A percentile compares a stretch with the other conserved stretches of the same genome.
Conservation (phyloP, 2,329 filamentous ascomycete genomes). For the Aspergillus latus region DNA sequence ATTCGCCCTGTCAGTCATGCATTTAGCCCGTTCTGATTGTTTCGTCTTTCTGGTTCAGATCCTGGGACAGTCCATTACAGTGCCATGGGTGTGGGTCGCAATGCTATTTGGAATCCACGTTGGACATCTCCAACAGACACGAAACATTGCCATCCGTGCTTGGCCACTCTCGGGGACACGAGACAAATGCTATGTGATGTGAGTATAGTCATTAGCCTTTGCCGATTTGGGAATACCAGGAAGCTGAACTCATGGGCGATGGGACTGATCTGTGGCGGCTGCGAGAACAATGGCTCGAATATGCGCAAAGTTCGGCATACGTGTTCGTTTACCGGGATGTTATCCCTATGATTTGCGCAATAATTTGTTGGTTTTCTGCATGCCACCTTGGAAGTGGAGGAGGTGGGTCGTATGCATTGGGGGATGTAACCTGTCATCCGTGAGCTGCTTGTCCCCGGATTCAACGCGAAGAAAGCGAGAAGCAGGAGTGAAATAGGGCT, state of each 20-base stretch:
- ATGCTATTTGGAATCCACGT: constrained; percentile 23
- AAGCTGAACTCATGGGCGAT: background rate
- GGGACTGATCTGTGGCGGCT: background rate
- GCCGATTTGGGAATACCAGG: background rate
- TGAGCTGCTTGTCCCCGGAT: constrained; percentile 11
- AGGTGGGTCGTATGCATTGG: constrained; percentile 11
- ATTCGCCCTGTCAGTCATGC: constrained; percentile 20
- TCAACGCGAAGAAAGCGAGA: constrained; percentile 5
- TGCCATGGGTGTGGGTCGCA: background rate
- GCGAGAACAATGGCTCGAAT: constrained; percentile 5
- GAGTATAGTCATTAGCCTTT: background rate
- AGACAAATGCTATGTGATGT: constrained; percentile 10
- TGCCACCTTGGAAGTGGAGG: constrained; percentile 5
- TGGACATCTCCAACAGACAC: constrained; percentile 19
- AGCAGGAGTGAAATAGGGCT: constrained; percentile 13
- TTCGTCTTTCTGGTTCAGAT: constrained; percentile 13
- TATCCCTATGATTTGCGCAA: constrained; percentile 1
- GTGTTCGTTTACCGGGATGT: background rate
- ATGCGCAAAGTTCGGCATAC: constrained; percentile 6
- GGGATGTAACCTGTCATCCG: constrained; percentile 32
- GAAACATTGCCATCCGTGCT: constrained; percentile 9
- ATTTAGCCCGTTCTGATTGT: constrained; percentile 19
- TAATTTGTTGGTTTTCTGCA: constrained; percentile 7
- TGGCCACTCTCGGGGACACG: constrained; percentile 9
- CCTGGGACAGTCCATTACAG: constrained; percentile 3